These are phyloP conservation scores for Prunus salicina DNA, from an alignment of 306 rosid genomes.

Conservation along the genomic window DNA sequence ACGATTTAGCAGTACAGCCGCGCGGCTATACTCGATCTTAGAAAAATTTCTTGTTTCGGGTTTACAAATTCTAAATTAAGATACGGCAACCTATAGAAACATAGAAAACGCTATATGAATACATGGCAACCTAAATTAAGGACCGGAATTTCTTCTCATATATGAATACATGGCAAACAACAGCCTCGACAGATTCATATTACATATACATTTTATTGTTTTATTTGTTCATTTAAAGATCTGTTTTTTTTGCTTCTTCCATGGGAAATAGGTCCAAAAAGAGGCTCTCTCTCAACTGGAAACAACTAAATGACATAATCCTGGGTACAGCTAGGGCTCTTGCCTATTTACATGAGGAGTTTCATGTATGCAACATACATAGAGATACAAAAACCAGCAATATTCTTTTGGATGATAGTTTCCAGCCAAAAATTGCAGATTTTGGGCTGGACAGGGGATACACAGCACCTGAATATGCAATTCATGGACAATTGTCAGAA, in stretches of 20 bases:
- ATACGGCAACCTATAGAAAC: too few relatives aligned
- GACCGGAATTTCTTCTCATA: too few relatives aligned
- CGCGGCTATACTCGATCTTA: too few relatives aligned
- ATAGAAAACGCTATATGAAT: too few relatives aligned
- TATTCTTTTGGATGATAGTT: conserved; percentile 61
- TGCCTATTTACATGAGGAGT: conserved; percentile 70
- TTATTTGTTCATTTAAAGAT: neutral
- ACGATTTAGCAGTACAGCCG: too few relatives aligned
- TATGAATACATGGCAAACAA: too few relatives aligned
- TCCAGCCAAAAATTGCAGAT: conserved; percentile 65
- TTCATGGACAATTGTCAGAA: conserved; percentile 69
- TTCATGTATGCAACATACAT: conserved; percentile 65
- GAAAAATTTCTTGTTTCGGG: too few relatives aligned
- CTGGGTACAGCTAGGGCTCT: conserved; percentile 66
- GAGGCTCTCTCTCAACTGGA: conserved; percentile 58
- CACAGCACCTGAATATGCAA: conserved; percentile 74
- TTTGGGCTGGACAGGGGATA: conserved; percentile 72
- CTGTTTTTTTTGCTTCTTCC: neutral
- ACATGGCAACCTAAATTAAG: too few relatives aligned
- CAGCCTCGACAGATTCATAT: too few relatives aligned
- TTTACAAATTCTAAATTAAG: too few relatives aligned
- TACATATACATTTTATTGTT: neutral
- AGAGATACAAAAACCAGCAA: conserved; percentile 68
- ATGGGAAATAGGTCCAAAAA: conserved; percentile 35
- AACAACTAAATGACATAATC: conserved; percentile 50